Conservation (phyloP, 768 basidiomycete species). For the Exsudoporus frostii region DNA sequence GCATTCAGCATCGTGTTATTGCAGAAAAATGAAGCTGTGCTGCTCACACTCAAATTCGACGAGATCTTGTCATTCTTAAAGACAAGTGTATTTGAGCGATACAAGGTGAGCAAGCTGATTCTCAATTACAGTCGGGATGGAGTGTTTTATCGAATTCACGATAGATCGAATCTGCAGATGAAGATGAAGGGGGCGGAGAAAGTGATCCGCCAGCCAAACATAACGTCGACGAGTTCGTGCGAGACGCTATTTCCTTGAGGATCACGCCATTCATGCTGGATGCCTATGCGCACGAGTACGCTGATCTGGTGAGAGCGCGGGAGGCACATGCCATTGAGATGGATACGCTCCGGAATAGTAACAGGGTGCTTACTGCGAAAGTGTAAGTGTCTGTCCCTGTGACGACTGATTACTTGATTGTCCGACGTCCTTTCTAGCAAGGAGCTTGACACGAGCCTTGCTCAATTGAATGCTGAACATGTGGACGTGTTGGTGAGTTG, state of each 20-base stretch:
- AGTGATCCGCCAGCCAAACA: slow-evolving; percentile 39
- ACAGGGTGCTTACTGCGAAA: slow-evolving; percentile 70
- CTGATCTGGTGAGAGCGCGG: slow-evolving; percentile 69
- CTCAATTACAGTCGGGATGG: not conserved
- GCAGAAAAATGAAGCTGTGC: slow-evolving; percentile 78
- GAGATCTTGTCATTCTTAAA: slow-evolving; percentile 85
- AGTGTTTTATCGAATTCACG: not conserved
- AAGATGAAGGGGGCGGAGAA: slow-evolving; percentile 26
- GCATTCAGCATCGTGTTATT: slow-evolving; percentile 87
- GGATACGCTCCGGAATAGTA: slow-evolving; percentile 77
- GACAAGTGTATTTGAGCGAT: slow-evolving; percentile 75
- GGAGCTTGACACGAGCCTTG: slow-evolving; percentile 71
- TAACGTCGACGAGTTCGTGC: slow-evolving; percentile 77
- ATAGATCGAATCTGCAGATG: slow-evolving; percentile 30
- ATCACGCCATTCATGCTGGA: slow-evolving; percentile 98
- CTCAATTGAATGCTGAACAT: slow-evolving; percentile 81
- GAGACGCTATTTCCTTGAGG: slow-evolving; percentile 77
- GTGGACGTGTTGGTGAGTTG: slow-evolving; percentile 63
- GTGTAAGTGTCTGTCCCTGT: slow-evolving; percentile 55
- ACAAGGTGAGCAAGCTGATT: slow-evolving; percentile 45
- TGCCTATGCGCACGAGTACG: slow-evolving; percentile 83
- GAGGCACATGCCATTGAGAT: slow-evolving; percentile 85
- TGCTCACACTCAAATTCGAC: slow-evolving; percentile 86
- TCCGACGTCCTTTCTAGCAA: slow-evolving; percentile 49
- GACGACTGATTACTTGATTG: not conserved